Conservation (phyloP, 257 asterid species). For the Penstemon davidsonii region DNA sequence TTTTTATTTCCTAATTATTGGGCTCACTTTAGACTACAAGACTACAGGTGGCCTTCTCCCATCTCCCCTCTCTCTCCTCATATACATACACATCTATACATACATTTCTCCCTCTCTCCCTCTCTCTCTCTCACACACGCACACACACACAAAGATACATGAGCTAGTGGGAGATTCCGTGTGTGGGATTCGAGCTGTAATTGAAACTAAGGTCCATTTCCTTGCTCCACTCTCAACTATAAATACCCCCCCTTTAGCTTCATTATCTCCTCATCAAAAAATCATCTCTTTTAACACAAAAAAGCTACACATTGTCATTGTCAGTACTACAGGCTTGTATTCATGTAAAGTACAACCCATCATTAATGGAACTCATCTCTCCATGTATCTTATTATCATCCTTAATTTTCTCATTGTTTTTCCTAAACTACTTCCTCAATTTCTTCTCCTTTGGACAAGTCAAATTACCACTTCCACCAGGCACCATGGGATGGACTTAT, state of each 20-base stretch:
- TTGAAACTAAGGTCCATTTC: constrained; percentile 31
- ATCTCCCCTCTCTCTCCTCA: constrained; percentile 6
- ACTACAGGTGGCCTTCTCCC: constrained; percentile 24
- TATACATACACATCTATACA: not conserved
- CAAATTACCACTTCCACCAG: constrained; percentile 74
- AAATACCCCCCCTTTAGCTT: constrained; percentile 30
- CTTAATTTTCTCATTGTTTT: constrained; percentile 19
- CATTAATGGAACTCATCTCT: constrained; percentile 47
- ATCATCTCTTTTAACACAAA: not conserved
- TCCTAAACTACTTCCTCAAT: constrained; percentile 31
- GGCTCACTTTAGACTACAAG: constrained; percentile 15
- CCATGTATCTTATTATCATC: constrained; percentile 28
- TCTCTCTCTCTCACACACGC: constrained; percentile 19
- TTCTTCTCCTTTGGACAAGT: constrained; percentile 31
- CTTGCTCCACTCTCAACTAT: constrained; percentile 29
- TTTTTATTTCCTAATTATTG: no score
- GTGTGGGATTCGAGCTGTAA: constrained; percentile 70
- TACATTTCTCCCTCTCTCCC: not conserved
- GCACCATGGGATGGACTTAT: constrained; percentile 80
- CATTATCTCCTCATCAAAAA: constrained; percentile 24
- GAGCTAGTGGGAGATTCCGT: constrained; percentile 73
- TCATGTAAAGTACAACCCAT: not conserved
- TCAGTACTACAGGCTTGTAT: not conserved
- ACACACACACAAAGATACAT: constrained; percentile 28
- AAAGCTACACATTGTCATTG: not conserved